phyloP scores from a whole-genome alignment of 73 alveolate genomes.

The Effrenium voratum region DNA sequence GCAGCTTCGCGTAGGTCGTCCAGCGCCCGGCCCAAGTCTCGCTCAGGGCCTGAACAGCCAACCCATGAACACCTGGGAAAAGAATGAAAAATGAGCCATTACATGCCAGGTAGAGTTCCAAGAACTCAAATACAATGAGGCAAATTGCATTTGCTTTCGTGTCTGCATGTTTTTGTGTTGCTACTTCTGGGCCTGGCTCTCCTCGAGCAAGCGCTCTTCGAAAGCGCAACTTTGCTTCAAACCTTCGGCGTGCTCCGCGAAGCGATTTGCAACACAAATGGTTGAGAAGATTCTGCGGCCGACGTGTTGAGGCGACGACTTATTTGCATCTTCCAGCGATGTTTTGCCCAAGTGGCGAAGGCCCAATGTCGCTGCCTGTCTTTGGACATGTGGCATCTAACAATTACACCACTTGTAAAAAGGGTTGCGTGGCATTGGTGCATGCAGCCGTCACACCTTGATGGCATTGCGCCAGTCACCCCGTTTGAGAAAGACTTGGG shows the following conservation, averaged over 20 bases:
- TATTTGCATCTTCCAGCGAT: not conserved
- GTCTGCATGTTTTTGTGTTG: not conserved
- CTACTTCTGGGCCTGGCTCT: slow-evolving; percentile 22
- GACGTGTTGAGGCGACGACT: not conserved
- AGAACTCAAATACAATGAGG: not conserved
- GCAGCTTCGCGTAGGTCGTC: slow-evolving; percentile 56
- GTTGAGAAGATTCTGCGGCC: not conserved
- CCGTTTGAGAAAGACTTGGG: slow-evolving; percentile 64
- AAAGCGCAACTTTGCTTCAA: slow-evolving; percentile 74
- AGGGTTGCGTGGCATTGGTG: too few species aligned
- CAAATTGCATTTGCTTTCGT: not conserved
- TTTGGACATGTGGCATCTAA: not conserved
- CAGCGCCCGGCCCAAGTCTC: slow-evolving; percentile 34
- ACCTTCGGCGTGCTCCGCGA: not conserved
- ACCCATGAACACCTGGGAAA: not conserved
- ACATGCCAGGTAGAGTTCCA: not conserved
- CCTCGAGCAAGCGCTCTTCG: slow-evolving; percentile 71
- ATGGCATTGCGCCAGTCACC: slow-evolving; percentile 62
- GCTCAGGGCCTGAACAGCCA: slow-evolving; percentile 39
- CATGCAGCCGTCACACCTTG: too few species aligned
- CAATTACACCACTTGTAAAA: too few species aligned
- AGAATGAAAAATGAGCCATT: not conserved
- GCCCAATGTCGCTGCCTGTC: not conserved
- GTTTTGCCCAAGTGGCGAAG: not conserved
- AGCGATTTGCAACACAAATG: not conserved